phyloP scores from a whole-genome alignment of 768 basidiomycete genomes.

The Serendipita sp. region DNA sequence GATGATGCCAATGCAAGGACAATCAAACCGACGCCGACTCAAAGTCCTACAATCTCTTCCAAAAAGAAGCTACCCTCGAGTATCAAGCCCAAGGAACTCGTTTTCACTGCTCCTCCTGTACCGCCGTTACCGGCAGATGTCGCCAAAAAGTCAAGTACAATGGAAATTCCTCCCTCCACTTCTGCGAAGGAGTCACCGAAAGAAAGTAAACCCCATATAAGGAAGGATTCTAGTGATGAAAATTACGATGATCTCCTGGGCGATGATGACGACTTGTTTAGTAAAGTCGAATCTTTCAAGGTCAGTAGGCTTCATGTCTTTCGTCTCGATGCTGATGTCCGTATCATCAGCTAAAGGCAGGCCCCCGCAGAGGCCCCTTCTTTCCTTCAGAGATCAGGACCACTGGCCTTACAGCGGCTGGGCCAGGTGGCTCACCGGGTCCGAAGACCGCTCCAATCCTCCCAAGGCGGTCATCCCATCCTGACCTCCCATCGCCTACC shows the following conservation, averaged over 20 bases:
- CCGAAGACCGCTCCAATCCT: slow-evolving; percentile 56
- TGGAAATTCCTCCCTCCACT: no score
- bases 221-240: slow-evolving; percentile 59
- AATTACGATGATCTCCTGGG: slow-evolving; percentile 79
- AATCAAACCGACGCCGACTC: slow-evolving; percentile 46
- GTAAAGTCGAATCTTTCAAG: slow-evolving; percentile 76
- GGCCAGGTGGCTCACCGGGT: slow-evolving; percentile 29
- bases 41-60: slow-evolving; percentile 7
- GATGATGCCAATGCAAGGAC: slow-evolving; percentile 64
- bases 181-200: not conserved
- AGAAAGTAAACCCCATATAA: slow-evolving; percentile 30
- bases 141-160: not conserved
- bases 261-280: slow-evolving; percentile 50
- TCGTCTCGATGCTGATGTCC: no score
- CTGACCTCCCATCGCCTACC: slow-evolving; percentile 25
- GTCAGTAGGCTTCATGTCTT: slow-evolving; percentile 21
- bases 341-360: slow-evolving; percentile 44
- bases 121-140: not conserved
- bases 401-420: slow-evolving; percentile 30
- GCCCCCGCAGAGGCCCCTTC: slow-evolving; percentile 57
- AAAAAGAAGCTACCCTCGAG: not conserved
- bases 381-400: slow-evolving; percentile 84
- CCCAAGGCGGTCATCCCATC: slow-evolving; percentile 36
- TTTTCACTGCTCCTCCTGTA: not conserved
- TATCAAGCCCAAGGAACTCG: not conserved